Base-by-base conservation (phyloP, 345 rosid species). In the Pistacia integerrima region DNA sequence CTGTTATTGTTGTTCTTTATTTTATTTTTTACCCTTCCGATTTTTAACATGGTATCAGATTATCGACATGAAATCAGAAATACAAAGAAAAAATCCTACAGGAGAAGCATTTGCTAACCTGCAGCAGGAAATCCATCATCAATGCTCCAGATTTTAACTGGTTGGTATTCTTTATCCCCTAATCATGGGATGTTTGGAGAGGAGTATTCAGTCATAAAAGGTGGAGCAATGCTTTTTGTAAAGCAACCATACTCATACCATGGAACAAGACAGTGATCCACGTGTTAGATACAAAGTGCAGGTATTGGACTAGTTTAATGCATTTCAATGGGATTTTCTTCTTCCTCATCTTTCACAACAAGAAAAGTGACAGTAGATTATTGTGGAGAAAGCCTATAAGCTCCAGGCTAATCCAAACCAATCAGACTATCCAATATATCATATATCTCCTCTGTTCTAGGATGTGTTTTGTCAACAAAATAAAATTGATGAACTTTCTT, bases 401-500 rank as follows among this genome's bases (percentile, higher is more conserved):
- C 18, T 30, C 38, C 11, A 17, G 5, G 49, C 74, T 79, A 77
- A 63, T 67, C 48, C 36, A 67, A 79, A 56, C 59, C 67, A 38
- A 79, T 71, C 73, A 89, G 57, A 73, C 76, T 84, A 71, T 87
- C 90, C 75, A 92, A 76, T n/a, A 84, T 63, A 48, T 68, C 33
- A 74, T 82, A 84, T 62, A 89, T 90, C 64, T 89, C 94, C 57
- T 84, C 86, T 0, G 83, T 81, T 83, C 78, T 83, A 4, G 89
- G 85, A 83, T 92, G 95, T 4, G 89, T 80, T 74, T 82, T 79
- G 62, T 92, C 93, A 33, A 88, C 73, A 62, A 92, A 89, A 81
- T 90, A 85, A 74, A 92, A 92, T 76, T 87, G 94, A 81, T 87
- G 86, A 73, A 92, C 87, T 71, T 85, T 70, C 56, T 77, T 75